Base-by-base conservation (phyloP, 108 stramenopile genomes). In the Cyclostephanos invisitatus region DNA sequence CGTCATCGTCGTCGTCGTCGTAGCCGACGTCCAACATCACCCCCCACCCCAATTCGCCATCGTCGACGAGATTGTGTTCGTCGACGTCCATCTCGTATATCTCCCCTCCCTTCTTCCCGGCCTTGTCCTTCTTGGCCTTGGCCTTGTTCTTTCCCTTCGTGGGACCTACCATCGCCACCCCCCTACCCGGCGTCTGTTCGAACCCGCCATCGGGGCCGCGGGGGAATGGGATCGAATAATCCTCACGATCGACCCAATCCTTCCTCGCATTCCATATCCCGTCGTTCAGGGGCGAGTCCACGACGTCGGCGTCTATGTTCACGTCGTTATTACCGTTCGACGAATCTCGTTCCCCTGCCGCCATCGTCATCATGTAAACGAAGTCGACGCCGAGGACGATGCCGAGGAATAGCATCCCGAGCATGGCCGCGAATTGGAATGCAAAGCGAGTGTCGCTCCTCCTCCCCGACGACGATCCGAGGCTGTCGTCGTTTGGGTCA, bases 381-480 rank as follows among this genome's bases (percentile, higher is more conserved):
- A 70, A 25, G 53, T 78, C 70, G 6, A 57, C 56, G 18, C 50
- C 38, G 36, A 53, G 44, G 35, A 78, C 38, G 0, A 40, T 47
- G n/a, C 55, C 62, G 20, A 78, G 7, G 35, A 59, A 71, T 25
- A 78, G 17, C 6, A 47, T 27, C 40, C 56, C 69, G 32, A 71
- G 40, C 32, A 78, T 17, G 20, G 70, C 47, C n/a, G 77, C 77
- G 6, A 61, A 29, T 46, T 60, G 77, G 53, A 78, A 78, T 0
- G 77, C 77, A 40, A 56, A 61, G 44, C 55, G 40, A 7, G 73
- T 49, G 17, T 9, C 21, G 29, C 11, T 40, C 12, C 6, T 58
- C 32, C 32, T 32, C 32, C 32, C 4, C 32, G 32, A 32, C 28
- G 68, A 69, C 28, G 27, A 37, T 27, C 28, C 17, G 58, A 57